phyloP scores from a whole-genome alignment of 345 rosid species.

The Gossypium bickii region DNA sequence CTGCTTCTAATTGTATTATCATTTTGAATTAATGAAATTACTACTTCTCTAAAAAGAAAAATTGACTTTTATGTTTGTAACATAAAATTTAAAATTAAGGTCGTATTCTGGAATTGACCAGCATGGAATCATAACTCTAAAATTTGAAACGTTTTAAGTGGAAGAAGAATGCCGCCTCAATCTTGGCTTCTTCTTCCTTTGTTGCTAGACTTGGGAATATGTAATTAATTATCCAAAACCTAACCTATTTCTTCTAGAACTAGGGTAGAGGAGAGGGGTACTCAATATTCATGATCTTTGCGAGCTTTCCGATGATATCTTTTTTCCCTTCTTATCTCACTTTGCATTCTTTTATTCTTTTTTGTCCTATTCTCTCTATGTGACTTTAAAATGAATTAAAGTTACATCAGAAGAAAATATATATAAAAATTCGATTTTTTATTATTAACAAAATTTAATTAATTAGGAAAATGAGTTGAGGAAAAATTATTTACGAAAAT shows the following conservation, averaged over 20 bases:
- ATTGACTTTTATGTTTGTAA: too few relatives aligned
- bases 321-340: neutral
- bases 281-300: neutral
- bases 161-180: neutral
- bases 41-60: too few relatives aligned
- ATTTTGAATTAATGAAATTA: too few relatives aligned
- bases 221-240: neutral
- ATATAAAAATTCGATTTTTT: neutral
- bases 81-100: too few relatives aligned
- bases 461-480: too few relatives aligned
- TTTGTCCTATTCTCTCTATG: neutral
- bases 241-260: slow-evolving; percentile 14
- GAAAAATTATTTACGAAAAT: neutral
- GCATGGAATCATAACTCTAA: neutral
- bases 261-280: neutral
- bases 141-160: neutral
- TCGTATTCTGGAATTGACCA: neutral
- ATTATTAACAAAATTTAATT: too few relatives aligned
- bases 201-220: slow-evolving; percentile 4
- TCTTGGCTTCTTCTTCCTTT: neutral
- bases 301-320: neutral
- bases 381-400: neutral
- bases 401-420: too few relatives aligned
- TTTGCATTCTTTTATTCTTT: neutral
- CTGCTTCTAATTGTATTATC: too few relatives aligned